Base-by-base conservation (phyloP, 2,329 filamentous ascomycete genomes). In the Truncatella angustata region DNA sequence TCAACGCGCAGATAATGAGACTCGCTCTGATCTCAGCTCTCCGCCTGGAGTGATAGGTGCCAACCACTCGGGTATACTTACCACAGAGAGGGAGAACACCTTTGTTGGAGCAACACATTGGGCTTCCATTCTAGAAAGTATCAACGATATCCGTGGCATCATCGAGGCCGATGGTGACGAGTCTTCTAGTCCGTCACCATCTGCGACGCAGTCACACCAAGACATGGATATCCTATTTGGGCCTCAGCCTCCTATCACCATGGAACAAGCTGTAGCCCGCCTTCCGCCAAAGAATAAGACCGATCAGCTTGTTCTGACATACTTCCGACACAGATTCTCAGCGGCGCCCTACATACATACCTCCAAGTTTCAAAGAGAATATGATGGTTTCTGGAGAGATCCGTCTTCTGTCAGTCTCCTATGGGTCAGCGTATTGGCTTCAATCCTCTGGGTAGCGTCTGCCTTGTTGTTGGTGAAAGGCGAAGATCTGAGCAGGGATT, bases 361-460 rank as follows among this genome's bases (percentile, higher is more conserved):
- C 1, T 61, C 56, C 10, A 70, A 78, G 58, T 81, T 81, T 51
- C 71, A 75, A 56, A 68, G 75, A 3, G 70, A 73, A 35, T 80
- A 79, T 57, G 71, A 74, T 36, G 67, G 66, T 4, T 78, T 80
- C 56, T 79, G 77, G 77, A 57, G 58, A 23, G 60, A 68, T 3
- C 72, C 75, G 1, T 57, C 63, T 4, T 63, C 65, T 0, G 64
- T 71, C 3, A 73, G 70, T 54, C 62, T 77, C 11, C 65, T 80
- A 23, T 81, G 78, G 78, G 64, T 78, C 40, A 79, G 76, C 56
- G 73, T 77, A 35, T 64, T 80, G 44, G 76, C 77, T 53, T 78
- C 76, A 5, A 70, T 79, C 43, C 57, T 80, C 35, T 69, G 67
- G 54, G 68, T 70, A 4, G 74, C 74, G 1, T 63, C 69, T 28